Conservation (phyloP, 192 early-diverging fungal genomes). For the Backusella tuberculispora region DNA sequence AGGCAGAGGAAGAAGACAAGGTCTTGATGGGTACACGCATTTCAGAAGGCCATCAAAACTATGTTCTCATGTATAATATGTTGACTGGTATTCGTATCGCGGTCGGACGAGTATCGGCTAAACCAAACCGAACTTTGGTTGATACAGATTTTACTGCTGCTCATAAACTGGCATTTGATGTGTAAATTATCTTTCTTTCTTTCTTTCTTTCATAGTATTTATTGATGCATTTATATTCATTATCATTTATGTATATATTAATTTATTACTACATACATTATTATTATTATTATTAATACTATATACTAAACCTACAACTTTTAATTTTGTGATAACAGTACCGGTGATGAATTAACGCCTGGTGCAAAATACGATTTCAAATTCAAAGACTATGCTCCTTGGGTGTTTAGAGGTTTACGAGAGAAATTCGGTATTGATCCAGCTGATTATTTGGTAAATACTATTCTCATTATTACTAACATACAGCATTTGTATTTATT, state of each 20-base stretch:
- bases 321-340: slow-evolving; percentile 44
- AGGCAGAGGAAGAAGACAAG: slow-evolving; percentile 43
- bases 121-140: slow-evolving; percentile 70
- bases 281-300: background rate
- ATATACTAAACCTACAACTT: background rate
- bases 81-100: slow-evolving; percentile 93
- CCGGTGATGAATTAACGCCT: slow-evolving; percentile 95
- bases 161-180: slow-evolving; percentile 96
- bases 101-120: slow-evolving; percentile 88
- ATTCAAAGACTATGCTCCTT: slow-evolving; percentile 99
- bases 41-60: slow-evolving; percentile 91
- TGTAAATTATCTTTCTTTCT: slow-evolving; percentile 52
- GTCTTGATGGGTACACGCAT: slow-evolving; percentile 84
- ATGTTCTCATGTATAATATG: slow-evolving; percentile 98
- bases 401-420: slow-evolving; percentile 93
- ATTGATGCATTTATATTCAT: background rate
- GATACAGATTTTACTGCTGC: slow-evolving; percentile 84
- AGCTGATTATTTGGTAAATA: slow-evolving; percentile 86
- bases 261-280: too few species aligned
- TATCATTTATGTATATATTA: background rate
- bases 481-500: background rate
- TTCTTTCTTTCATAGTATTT: slow-evolving; percentile 7
- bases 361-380: slow-evolving; percentile 97
- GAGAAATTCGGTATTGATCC: slow-evolving; percentile 89
- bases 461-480: background rate